phyloP scores from a whole-genome alignment of 2,329 filamentous ascomycete species.

The Periconia sp. region DNA sequence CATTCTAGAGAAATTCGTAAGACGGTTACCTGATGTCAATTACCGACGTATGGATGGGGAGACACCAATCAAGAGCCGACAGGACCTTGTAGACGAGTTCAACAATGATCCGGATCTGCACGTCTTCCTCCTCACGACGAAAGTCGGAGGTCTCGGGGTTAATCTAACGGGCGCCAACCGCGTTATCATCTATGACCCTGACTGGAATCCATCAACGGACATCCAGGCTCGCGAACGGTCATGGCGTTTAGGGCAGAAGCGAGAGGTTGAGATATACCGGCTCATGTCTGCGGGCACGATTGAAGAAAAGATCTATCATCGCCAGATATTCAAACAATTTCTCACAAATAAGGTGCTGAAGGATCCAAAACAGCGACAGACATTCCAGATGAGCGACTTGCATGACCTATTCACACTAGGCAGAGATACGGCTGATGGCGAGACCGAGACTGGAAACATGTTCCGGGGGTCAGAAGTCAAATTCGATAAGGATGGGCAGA shows the following conservation, averaged over 20 bases:
- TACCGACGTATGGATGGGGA: constrained; percentile 93
- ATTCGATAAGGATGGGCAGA: constrained; percentile 49
- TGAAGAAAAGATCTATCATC: constrained; percentile 98
- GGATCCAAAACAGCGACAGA: constrained; percentile 91
- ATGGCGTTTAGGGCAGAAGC: constrained; percentile 94
- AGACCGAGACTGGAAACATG: constrained; percentile 82
- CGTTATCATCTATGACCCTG: constrained; percentile 97
- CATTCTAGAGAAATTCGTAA: constrained; percentile 84
- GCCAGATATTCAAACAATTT: constrained; percentile 98
- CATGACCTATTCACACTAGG: constrained; percentile 90
- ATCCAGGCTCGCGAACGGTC: constrained; percentile 93
- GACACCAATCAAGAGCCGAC: constrained; percentile 86
- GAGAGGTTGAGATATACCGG: constrained; percentile 93
- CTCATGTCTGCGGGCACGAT: constrained; percentile 99
- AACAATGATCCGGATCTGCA: constrained; percentile 81
- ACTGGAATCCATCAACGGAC: constrained; percentile 98
- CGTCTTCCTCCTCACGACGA: constrained; percentile 92
- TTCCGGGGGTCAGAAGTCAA: constrained; percentile 88
- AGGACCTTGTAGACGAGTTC: constrained; percentile 89
- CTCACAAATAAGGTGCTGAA: constrained; percentile 94
- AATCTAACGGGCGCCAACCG: constrained; percentile 94
- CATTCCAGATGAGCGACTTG: constrained; percentile 86
- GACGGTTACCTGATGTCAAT: constrained; percentile 69
- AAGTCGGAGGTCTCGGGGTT: constrained; percentile 90
- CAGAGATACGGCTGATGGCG: constrained; percentile 65